phyloP scores from a whole-genome alignment of 106 monocot species.

The Xerophyta viscosa region DNA sequence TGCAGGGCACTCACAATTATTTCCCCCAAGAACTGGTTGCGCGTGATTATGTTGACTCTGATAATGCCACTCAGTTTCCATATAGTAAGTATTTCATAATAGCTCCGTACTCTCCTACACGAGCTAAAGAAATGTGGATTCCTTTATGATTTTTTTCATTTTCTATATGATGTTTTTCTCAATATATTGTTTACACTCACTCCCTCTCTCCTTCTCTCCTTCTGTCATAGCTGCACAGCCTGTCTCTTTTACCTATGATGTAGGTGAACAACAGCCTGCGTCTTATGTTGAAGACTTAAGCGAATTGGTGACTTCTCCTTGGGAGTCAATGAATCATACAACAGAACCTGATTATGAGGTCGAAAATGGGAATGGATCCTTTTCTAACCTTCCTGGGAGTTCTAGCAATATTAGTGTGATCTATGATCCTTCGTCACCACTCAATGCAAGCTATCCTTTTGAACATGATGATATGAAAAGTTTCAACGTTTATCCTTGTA shows the following conservation, averaged over 20 bases:
- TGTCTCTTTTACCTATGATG: not conserved
- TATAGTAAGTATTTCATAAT: constrained; percentile 5
- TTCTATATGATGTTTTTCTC: too few species aligned
- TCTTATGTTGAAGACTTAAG: not conserved
- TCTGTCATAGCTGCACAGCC: too few species aligned
- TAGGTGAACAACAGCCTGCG: constrained; percentile 2
- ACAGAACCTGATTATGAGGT: constrained; percentile 7
- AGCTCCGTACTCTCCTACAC: not conserved
- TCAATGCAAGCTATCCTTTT: constrained; percentile 3
- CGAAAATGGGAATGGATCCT: constrained; percentile 1
- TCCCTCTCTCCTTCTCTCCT: too few species aligned
- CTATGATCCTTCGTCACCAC: not conserved
- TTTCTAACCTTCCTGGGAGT: constrained; percentile 1
- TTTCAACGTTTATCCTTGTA: constrained; percentile 1
- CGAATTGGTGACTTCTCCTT: constrained; percentile 3
- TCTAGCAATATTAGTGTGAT: constrained; percentile 8
- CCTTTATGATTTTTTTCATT: too few species aligned
- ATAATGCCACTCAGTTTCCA: constrained; percentile 1
- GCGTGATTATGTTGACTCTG: not conserved
- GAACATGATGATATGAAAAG: constrained; percentile 4
- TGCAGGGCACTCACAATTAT: constrained; percentile 6
- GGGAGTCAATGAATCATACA: constrained; percentile 2
- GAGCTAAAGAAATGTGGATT: too few species aligned
- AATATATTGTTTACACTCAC: too few species aligned
- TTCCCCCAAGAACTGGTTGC: not conserved